Percentiles rank a stretch among this genome's conserved stretches.
phyloP scores from a whole-genome alignment of 306 rosid genomes.

The Ammopiptanthus mongolicus region DNA sequence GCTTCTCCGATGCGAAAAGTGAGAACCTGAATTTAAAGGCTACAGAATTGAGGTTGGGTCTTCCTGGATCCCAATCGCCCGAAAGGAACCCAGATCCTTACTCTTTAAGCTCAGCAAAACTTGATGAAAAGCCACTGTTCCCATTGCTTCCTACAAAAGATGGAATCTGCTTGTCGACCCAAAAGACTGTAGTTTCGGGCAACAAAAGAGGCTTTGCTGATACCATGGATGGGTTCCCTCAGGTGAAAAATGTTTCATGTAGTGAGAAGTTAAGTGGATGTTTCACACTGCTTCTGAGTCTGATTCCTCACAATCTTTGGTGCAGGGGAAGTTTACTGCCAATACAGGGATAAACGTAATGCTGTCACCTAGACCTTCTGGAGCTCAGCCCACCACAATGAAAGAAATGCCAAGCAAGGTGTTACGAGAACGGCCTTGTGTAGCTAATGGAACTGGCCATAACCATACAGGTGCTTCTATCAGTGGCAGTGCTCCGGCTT shows the following conservation, averaged over 20 bases:
- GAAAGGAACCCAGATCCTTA: slow-evolving; percentile 49
- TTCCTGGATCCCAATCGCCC: slow-evolving; percentile 91
- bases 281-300: slow-evolving; percentile 27
- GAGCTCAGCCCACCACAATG: slow-evolving; percentile 39
- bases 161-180: slow-evolving; percentile 48
- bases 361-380: slow-evolving; percentile 68
- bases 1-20: slow-evolving; percentile 57
- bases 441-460: slow-evolving; percentile 45
- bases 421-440: slow-evolving; percentile 58
- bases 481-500: slow-evolving; percentile 62
- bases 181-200: slow-evolving; percentile 64
- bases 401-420: slow-evolving; percentile 58
- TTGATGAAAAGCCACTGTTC: slow-evolving; percentile 77
- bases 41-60: slow-evolving; percentile 87
- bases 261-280: slow-evolving; percentile 33
- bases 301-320: slow-evolving; percentile 31
- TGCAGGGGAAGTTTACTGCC: slow-evolving; percentile 66
- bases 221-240: slow-evolving; percentile 65
- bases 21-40: slow-evolving; percentile 74
- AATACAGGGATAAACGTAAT: slow-evolving; percentile 46
- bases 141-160: slow-evolving; percentile 83
- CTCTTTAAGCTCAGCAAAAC: slow-evolving; percentile 40
- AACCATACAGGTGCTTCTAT: slow-evolving; percentile 43
- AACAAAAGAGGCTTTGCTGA: slow-evolving; percentile 91
- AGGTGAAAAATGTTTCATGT: slow-evolving; percentile 40